Evolutionary conservation across 2,329 filamentous ascomycete species (phyloP).

Genomic region (Colletotrichum sp.): DNA sequence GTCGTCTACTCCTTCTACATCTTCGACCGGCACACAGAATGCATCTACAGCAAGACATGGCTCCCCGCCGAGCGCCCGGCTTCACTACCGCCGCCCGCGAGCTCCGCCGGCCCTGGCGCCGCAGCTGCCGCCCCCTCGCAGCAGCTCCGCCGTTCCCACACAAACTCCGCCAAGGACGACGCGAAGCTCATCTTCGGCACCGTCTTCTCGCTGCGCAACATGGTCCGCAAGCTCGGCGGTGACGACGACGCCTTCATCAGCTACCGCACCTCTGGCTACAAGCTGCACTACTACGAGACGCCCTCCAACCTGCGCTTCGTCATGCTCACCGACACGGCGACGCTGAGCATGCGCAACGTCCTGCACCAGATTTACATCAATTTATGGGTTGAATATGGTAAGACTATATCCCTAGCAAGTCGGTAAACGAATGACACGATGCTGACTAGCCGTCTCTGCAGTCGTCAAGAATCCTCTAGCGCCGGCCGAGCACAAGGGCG

Average conservation of each 20-base stretch:
- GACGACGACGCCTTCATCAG: constrained; percentile 94
- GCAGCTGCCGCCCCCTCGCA: constrained; percentile 12
- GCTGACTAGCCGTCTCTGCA: constrained; percentile 33
- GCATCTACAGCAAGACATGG: constrained; percentile 95
- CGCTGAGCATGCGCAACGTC: constrained; percentile 89
- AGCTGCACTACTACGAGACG: constrained; percentile 98
- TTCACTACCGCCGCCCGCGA: constrained; percentile 48
- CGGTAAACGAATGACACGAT: neutral
- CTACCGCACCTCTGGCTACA: constrained; percentile 93
- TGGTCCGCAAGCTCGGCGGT: constrained; percentile 93
- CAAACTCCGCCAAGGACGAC: constrained; percentile 68
- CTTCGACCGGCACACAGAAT: constrained; percentile 98
- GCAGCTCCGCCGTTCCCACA: neutral
- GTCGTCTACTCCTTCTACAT: constrained; percentile 98
- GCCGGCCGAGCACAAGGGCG: constrained; percentile 71
- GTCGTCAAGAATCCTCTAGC: constrained; percentile 75
- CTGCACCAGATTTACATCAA: constrained; percentile 99
- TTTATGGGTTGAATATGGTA: constrained; percentile 94
- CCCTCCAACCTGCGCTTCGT: constrained; percentile 95
- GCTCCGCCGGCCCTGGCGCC: constrained; percentile 21
- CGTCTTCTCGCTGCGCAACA: constrained; percentile 94
- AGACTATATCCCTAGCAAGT: constrained; percentile 21
- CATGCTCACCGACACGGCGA: constrained; percentile 90
- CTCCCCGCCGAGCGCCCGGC: constrained; percentile 49
- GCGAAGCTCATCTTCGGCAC: constrained; percentile 98